These are phyloP conservation scores for Leccinum disarticulatum DNA, from an alignment of 768 basidiomycete genomes.

Conservation along the genomic window DNA sequence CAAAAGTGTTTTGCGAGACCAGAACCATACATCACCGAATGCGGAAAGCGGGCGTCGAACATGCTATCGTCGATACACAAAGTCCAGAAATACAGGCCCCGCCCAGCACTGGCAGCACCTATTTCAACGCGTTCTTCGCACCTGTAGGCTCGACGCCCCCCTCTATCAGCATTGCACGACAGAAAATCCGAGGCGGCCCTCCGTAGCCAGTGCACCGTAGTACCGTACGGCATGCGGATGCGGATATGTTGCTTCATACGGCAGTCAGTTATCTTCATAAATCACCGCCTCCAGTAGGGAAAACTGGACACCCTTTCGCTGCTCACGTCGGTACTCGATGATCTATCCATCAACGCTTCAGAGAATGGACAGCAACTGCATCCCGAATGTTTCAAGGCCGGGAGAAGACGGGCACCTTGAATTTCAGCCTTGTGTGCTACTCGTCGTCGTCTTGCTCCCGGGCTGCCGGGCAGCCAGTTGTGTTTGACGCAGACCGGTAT, in stretches of 20 bases:
- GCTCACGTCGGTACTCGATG: conserved; percentile 36
- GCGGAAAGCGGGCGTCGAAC: not conserved
- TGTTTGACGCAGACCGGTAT: too few species aligned
- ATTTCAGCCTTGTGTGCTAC: not conserved
- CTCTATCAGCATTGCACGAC: not conserved
- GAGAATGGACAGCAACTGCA: too few species aligned
- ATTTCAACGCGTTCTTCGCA: not conserved
- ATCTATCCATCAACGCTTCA: too few species aligned
- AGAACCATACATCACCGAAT: not conserved
- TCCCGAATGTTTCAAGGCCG: too few species aligned
- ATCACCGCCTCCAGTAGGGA: conserved; percentile 74
- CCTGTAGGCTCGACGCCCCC: too few species aligned
- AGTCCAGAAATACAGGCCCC: not conserved
- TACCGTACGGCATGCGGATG: not conserved
- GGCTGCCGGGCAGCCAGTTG: not conserved
- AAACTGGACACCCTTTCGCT: conserved; percentile 62
- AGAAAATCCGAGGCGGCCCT: not conserved
- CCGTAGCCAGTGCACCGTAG: not conserved
- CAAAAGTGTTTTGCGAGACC: not conserved
- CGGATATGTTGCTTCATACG: too few species aligned
- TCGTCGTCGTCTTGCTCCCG: not conserved
- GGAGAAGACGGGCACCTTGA: conserved; percentile 3
- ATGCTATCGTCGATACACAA: not conserved
- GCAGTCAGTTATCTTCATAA: conserved; percentile 69
- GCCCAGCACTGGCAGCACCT: not conserved